A percentile compares a stretch with the other conserved stretches of the same genome.
Conservation (phyloP, 202 grass and related monocot genomes). For the Zoysia matrella region DNA sequence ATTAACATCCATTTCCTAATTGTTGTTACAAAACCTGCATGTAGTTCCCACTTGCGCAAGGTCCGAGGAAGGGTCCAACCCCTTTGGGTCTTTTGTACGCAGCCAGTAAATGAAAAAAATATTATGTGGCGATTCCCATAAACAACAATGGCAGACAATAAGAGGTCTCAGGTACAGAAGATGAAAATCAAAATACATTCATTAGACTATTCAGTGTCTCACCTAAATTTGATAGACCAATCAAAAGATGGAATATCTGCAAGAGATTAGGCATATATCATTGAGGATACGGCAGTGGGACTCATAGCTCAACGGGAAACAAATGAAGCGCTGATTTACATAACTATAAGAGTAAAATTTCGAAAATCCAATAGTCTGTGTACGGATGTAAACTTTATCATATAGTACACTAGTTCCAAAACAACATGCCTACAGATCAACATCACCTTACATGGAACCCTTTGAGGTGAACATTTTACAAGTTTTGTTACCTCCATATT, state of each 20-base stretch:
- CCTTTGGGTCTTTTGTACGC: too few relatives aligned
- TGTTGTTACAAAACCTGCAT: background rate
- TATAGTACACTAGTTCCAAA: background rate
- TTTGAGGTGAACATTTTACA: slow-evolving; percentile 9
- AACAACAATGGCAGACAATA: slow-evolving; percentile 32
- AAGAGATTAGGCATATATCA: slow-evolving; percentile 62
- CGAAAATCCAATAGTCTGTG: background rate
- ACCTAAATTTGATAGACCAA: slow-evolving; percentile 93
- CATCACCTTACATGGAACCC: slow-evolving; percentile 12
- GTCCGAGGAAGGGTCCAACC: too few relatives aligned
- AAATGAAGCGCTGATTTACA: slow-evolving; percentile 27
- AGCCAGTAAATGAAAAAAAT: slow-evolving; percentile 10
- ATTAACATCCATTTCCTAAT: background rate
- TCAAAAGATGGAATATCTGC: slow-evolving; percentile 99
- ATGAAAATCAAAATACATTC: slow-evolving; percentile 35
- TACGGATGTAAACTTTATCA: slow-evolving; percentile 36
- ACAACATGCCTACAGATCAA: slow-evolving; percentile 28
- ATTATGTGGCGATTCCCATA: slow-evolving; percentile 21
- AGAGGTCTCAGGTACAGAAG: slow-evolving; percentile 18
- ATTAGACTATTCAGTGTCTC: slow-evolving; percentile 54
- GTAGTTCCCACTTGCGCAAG: too few relatives aligned
- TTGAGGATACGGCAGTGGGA: slow-evolving; percentile 43
- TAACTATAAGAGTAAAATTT: background rate
- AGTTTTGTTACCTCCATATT: background rate
- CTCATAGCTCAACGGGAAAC: slow-evolving; percentile 40